Conservation (phyloP, 768 basidiomycete species). For the Calocybe indica region DNA sequence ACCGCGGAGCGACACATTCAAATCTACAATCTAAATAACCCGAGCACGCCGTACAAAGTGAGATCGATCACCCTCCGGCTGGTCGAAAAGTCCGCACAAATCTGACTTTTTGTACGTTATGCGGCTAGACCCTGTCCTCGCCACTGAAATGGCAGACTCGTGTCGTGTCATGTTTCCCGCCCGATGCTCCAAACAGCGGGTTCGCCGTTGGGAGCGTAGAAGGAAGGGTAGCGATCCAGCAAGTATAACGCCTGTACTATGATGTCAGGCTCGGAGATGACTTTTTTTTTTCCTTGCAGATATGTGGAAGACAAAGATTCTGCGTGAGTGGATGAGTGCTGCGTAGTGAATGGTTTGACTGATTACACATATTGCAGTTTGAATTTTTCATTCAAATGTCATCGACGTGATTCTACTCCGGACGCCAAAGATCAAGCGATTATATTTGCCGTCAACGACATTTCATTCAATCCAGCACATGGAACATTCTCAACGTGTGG, state of each 20-base stretch:
- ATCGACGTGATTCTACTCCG: conserved; percentile 53
- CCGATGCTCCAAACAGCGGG: conserved; percentile 48
- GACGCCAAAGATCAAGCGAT: conserved; percentile 58
- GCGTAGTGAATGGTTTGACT: not conserved
- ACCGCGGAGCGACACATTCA: conserved; percentile 91
- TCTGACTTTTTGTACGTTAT: not conserved
- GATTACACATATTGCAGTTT: conserved; percentile 28
- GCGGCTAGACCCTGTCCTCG: conserved; percentile 63
- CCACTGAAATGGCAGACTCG: conserved; percentile 94
- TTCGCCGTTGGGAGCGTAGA: conserved; percentile 86
- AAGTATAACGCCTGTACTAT: conserved; percentile 23
- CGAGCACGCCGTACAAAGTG: conserved; percentile 74
- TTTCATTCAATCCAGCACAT: conserved; percentile 78
- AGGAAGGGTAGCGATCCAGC: conserved; percentile 96
- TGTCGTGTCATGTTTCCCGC: conserved; percentile 77
- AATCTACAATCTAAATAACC: conserved; percentile 85
- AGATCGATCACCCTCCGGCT: not conserved
- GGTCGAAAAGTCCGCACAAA: conserved; percentile 2
- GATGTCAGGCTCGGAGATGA: not conserved
- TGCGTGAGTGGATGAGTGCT: conserved; percentile 35
- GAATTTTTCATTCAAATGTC: conserved; percentile 89
- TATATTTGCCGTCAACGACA: conserved; percentile 81
- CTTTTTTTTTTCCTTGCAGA: conserved; percentile 30
- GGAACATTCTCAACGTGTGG: conserved; percentile 85
- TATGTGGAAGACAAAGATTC: conserved; percentile 83